Evolutionary conservation across 2,329 filamentous ascomycete species (phyloP), one percentile per base, ranked within the genome.

Genomic region (Exophiala alcalophila): DNA sequence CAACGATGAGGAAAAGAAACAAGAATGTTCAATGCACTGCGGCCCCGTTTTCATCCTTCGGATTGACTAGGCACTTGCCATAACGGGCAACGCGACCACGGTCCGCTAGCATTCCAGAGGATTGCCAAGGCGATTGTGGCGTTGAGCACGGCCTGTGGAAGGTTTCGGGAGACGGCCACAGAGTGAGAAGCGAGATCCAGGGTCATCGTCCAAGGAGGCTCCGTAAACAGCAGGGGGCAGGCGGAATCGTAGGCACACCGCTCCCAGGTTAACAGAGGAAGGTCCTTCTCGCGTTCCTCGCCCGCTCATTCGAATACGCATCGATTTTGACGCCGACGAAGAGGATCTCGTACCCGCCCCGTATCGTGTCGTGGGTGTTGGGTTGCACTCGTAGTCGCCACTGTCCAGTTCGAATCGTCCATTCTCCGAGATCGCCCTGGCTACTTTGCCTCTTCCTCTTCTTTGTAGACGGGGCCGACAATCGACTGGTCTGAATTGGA

Each of bases 261-360:
- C n/a, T n/a, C n/a, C n/a, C n/a, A n/a, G n/a, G n/a, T 46, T 38
- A 51, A 15, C 30, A 42, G n/a, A 94, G 62, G 60, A 94, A 94
- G 0, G 65, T 67, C 49, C 84, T 74, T 36, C 70, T 63, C 35
- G 65, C 66, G 66, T 94, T 94, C 50, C 86, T 75, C 8, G 73
- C 73, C 49, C 72, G 70, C 64, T 91, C 80, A 5, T 72, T 74
- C 39, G 74, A 83, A 54, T 81, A 76, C 0, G 82, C 84, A 54
- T 94, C 84, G 18, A 94, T 60, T 63, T 86, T 88, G 23, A 90
- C 84, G 1, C 81, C 85, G 11, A 84, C 73, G 35, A 94, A 72
- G 15, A 87, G 73, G 45, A 86, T 83, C 65, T 91, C 84, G 42
- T 83, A 72, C 20, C 52, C 59, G 57, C 73, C 78, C 34, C 73